Conservation (phyloP, 345 rosid species). For the Atalantia buxifolia region DNA sequence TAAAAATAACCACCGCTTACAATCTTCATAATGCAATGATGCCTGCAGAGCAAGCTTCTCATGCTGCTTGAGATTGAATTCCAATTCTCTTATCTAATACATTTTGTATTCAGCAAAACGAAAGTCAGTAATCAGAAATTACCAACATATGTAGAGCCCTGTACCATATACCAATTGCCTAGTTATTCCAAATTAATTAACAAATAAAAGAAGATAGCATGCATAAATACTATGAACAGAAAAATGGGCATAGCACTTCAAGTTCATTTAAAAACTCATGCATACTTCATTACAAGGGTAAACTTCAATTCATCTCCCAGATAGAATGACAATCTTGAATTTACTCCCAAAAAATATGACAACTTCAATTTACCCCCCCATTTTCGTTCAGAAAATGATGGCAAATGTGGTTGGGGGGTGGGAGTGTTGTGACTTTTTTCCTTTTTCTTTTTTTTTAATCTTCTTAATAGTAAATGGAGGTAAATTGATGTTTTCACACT, state of each 20-base stretch:
- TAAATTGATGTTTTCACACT: no score
- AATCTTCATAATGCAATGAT: constrained; percentile 44
- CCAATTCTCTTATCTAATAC: constrained; percentile 63
- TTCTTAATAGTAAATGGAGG: no score
- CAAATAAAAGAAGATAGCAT: background rate
- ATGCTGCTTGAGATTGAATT: constrained; percentile 62
- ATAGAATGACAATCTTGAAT: no score
- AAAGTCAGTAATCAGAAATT: background rate
- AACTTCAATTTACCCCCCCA: no score
- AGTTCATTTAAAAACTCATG: background rate
- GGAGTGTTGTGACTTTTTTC: no score
- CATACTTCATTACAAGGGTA: background rate
- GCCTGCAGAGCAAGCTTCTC: constrained; percentile 65
- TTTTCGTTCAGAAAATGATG: no score
- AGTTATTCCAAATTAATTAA: background rate
- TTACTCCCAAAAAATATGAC: no score
- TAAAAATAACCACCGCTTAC: constrained; percentile 35
- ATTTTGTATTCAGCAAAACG: constrained; percentile 19
- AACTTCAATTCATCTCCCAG: no score
- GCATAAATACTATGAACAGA: background rate
- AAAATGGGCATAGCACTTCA: background rate
- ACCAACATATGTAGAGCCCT: background rate
- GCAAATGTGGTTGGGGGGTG: no score
- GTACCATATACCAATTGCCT: background rate
- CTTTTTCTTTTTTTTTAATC: no score